phyloP scores from a whole-genome alignment of 73 alveolate genomes.

The Uronychia setigera region DNA sequence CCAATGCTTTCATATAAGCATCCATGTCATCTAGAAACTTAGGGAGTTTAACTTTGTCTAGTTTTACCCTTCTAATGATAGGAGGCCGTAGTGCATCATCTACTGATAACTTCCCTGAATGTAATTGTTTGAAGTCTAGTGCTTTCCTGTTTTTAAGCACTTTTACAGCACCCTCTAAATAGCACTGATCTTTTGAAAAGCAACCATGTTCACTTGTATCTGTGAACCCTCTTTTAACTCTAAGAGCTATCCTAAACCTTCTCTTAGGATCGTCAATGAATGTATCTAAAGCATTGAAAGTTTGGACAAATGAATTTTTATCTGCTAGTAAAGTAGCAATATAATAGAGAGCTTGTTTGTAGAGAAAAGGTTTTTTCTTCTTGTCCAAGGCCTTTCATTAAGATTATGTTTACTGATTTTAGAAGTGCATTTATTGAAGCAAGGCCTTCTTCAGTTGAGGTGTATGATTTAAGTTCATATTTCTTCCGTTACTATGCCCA shows the following conservation, averaged over 20 bases:
- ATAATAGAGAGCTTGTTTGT: slow-evolving; percentile 79
- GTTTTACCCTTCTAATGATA: slow-evolving; percentile 19
- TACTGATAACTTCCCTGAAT: slow-evolving; percentile 72
- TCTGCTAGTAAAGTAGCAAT: slow-evolving; percentile 69
- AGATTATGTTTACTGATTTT: slow-evolving; percentile 2
- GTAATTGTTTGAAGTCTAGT: slow-evolving; percentile 47
- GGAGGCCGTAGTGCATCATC: slow-evolving; percentile 67
- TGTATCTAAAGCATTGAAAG: slow-evolving; percentile 67
- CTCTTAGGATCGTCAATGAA: slow-evolving; percentile 74
- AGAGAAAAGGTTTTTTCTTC: slow-evolving; percentile 64
- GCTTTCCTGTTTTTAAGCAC: slow-evolving; percentile 39
- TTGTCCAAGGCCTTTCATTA: slow-evolving; percentile 28
- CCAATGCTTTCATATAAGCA: slow-evolving; percentile 46
- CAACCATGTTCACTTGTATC: slow-evolving; percentile 72
- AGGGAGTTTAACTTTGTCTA: slow-evolving; percentile 52
- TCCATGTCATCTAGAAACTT: slow-evolving; percentile 54
- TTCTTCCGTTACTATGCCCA: slow-evolving; percentile 81
- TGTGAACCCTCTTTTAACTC: slow-evolving; percentile 87
- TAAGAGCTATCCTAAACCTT: slow-evolving; percentile 73
- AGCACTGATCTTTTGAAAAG: slow-evolving; percentile 66
- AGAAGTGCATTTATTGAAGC: slow-evolving; percentile 73
- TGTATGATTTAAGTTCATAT: slow-evolving; percentile 69
- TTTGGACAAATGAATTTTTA: slow-evolving; percentile 66
- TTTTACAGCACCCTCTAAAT: slow-evolving; percentile 67
- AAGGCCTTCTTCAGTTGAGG: slow-evolving; percentile 84